These are phyloP conservation scores for Simmondsia chinensis DNA, from an alignment of 148 eudicot species.

Conservation along the genomic window DNA sequence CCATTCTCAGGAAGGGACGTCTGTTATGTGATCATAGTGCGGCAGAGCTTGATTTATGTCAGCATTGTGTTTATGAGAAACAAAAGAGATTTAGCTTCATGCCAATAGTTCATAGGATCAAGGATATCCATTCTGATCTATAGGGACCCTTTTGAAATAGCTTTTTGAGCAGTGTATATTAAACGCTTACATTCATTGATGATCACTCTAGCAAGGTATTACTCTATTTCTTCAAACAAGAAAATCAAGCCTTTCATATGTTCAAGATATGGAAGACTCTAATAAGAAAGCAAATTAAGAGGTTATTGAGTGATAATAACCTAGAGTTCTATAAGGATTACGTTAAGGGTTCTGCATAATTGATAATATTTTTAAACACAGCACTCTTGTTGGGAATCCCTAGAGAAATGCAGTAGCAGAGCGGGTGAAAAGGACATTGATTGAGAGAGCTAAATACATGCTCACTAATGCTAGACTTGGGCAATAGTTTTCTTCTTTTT, in stretches of 20 bases:
- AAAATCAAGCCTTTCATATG: neutral
- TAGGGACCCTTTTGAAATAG: neutral
- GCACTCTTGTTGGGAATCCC: no score
- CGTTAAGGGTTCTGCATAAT: no score
- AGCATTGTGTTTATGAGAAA: neutral
- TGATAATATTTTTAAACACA: no score
- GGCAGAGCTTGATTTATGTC: neutral
- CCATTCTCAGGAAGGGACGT: neutral
- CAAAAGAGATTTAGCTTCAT: no score
- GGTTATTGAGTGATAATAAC: neutral
- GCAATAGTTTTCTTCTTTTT: no score
- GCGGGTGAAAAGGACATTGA: no score
- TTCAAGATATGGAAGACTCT: slow-evolving; percentile 1
- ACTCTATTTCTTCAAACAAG: neutral
- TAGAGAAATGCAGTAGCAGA: no score
- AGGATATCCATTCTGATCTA: neutral
- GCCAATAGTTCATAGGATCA: neutral
- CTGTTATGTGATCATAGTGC: neutral
- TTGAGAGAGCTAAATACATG: no score
- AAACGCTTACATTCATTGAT: neutral
- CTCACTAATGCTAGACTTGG: no score
- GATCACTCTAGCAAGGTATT: neutral
- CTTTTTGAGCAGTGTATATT: neutral
- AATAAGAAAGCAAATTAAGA: neutral
- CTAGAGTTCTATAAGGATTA: neutral